Conservation (phyloP, 805 yeast genomes). For the Ogataea dorogensis region DNA sequence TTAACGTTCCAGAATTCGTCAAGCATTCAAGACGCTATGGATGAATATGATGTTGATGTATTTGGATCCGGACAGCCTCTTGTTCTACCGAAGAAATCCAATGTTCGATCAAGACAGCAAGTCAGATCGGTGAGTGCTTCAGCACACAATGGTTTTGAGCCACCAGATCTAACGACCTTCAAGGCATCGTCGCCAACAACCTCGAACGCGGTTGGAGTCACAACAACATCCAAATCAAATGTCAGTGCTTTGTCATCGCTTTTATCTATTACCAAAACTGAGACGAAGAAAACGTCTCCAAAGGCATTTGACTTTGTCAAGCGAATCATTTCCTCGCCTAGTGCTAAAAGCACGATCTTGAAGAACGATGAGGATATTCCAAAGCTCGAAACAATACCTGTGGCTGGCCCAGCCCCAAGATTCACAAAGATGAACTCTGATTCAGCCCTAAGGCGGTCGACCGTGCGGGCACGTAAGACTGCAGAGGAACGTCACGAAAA, state of each 20-base stretch:
- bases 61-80: constrained; percentile 35
- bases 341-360: constrained; percentile 11
- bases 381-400: constrained; percentile 16
- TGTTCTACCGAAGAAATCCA: constrained; percentile 3
- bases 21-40: constrained; percentile 61
- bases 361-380: constrained; percentile 21
- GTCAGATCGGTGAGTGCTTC: constrained; percentile 8
- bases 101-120: constrained; percentile 2
- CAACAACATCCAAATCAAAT: constrained; percentile 35
- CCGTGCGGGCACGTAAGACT: constrained; percentile 7
- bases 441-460: constrained; percentile 1
- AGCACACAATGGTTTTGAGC: constrained; percentile 20
- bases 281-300: constrained; percentile 20
- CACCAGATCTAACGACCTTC: constrained; percentile 21
- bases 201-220: constrained; percentile 35
- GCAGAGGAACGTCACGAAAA: constrained; percentile 5
- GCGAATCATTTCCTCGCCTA: constrained; percentile 33
- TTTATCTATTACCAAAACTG: constrained; percentile 33
- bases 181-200: constrained; percentile 34
- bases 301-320: constrained; percentile 32
- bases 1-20: constrained; percentile 39
- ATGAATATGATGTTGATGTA: constrained; percentile 58
- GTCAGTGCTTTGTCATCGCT: constrained; percentile 41
- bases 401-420: constrained; percentile 1
- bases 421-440: constrained; percentile 8